Evolutionary conservation across 1,284 basidiomycete species (phyloP), one percentile per base, ranked within the genome.

Genomic region (Fomitopsis schrenkii): DNA sequence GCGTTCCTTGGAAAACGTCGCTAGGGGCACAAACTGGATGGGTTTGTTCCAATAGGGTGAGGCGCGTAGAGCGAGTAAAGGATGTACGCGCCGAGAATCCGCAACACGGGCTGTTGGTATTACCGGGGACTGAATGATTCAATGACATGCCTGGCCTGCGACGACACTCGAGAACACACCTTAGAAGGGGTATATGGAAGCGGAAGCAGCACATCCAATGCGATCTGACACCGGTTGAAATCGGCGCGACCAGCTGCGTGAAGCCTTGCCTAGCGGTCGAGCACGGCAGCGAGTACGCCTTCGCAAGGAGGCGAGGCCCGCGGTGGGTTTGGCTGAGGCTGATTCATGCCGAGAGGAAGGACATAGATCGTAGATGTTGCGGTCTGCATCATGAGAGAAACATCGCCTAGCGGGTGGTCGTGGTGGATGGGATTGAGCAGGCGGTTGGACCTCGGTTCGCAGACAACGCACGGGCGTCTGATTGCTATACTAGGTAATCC

Each of bases 11-110:
- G 81, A 69, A 70, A 90, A 91, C 7, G 86, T 83, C 62, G 81
- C 77, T 68, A 82, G 82, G 59, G 91, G 74, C 45, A 82, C 86
- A 63, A 85, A 84, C 74, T 85, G 87, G 80, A 91, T 91, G 8
- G 90, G 89, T 72, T 91, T 91, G 70, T 83, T 44, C 82, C 76
- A 63, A 91, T 87, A 64, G 88, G 88, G 72, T 91, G 83, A 50
- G 88, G 85, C 64, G 86, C 83, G 76, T 91, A 91, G 66, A 91
- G 77, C 58, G 87, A 84, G 75, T 89, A 90, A 63, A 91, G 77
- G 69, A 90, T 85, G 74, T 88, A 91, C 19, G 88, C 83, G 62
- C 86, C 88, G 63, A 91, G 80, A 67, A 91, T 90, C 62, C 89
- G 83, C 65, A 86, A 83, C 54, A 85, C 79, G 67, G 86, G 80